Conservation (phyloP, 768 basidiomycete species). For the Kwoniella bestiolae region DNA sequence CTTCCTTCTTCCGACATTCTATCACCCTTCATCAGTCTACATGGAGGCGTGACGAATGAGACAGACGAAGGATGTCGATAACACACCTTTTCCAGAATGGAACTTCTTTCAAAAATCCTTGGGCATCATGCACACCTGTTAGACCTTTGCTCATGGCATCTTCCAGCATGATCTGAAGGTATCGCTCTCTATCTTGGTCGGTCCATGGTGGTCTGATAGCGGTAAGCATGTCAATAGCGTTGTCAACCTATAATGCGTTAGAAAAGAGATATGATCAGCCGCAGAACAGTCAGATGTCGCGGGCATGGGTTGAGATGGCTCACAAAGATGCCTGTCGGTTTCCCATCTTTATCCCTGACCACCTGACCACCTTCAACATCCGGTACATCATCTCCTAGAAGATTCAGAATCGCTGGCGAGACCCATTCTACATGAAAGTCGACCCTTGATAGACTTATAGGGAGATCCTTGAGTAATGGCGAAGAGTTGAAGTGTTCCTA, state of each 20-base stretch:
- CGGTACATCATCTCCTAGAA: conserved; percentile 65
- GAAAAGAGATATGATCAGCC: too few relatives aligned
- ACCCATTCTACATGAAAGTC: conserved; percentile 90
- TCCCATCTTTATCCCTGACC: conserved; percentile 66
- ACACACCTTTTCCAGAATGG: conserved; percentile 70
- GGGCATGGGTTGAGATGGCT: not conserved
- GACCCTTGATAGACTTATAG: conserved; percentile 74
- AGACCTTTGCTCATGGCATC: conserved; percentile 79
- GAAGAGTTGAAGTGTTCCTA: conserved; percentile 77
- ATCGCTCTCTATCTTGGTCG: conserved; percentile 65
- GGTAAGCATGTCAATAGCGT: conserved; percentile 75
- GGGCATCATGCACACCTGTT: conserved; percentile 86
- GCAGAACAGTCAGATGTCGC: too few relatives aligned
- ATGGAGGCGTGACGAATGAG: too few relatives aligned
- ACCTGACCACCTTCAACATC: conserved; percentile 77
- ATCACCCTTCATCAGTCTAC: too few relatives aligned
- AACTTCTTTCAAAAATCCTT: conserved; percentile 62
- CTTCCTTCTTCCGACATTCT: conserved; percentile 72
- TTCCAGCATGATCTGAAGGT: conserved; percentile 67
- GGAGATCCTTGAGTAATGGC: conserved; percentile 68
- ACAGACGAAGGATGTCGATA: too few relatives aligned
- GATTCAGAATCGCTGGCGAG: conserved; percentile 69
- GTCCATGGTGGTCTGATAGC: conserved; percentile 67
- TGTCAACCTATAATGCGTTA: conserved; percentile 64
- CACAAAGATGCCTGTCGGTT: conserved; percentile 68